Base-by-base conservation (phyloP, 768 basidiomycete species). In the Grammothele lineata region DNA sequence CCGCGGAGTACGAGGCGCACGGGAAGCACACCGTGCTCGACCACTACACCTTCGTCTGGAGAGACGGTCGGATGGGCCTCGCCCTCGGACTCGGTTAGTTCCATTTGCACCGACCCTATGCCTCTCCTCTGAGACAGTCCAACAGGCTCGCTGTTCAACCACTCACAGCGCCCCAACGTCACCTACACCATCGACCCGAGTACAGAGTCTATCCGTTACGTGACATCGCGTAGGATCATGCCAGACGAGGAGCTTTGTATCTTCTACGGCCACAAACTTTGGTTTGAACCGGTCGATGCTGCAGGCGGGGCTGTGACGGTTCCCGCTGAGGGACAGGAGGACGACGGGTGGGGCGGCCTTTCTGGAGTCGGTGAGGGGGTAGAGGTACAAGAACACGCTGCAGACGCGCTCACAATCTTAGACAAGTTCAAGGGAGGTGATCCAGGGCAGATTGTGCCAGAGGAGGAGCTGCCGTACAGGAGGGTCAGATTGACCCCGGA, bases 141-240 rank as follows among this genome's bases (percentile, higher is more conserved):
- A n/a, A 10, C 50, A 89, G 90, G 90, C 4, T 91, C 88, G 2
- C 58, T 92, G 9, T 90, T 92, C 67, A 92, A 91, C 60, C 88
- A 90, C 65, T 80, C 82, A 0, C 68, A 75, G 22, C 47, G 58
- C 3, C 88, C 87, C 5, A 92, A 92, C 62, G 75, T 89, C 15
- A 78, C 82, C 0, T 90, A 79, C 63, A 66, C 67, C 0, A 61
- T 84, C 14, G 80, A 88, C 50, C 49, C 64, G 0, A 49, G 62
- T 1, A 75, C 69, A 0, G 77, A 84, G 48, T 77, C 80, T 8
- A 87, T 91, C 51, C 70, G 68, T 47, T 91, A 83, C 57, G 73
- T 69, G 1, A 79, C 87, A 0, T 64, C 68, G 5, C 76, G 78
- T 5, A 59, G 70, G 19, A 66, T 92, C 24, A 50, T 71, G 14